Evolutionary conservation across 129 eudicot species (phyloP).

Genomic region (Helianthus annuus): HanXRQr2.0-SUNRISE NC_035444.2:41873157-41873656

Average conservation of each 20-base stretch:
- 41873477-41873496: no score
- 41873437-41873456: conserved; percentile 45
- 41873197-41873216: neutral
- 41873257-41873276: neutral
- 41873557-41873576: no score
- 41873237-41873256: no score
- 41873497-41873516: no score
- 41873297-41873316: conserved; percentile 5
- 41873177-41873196: conserved; percentile 76
- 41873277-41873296: neutral
- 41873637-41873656: no score
- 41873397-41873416: conserved; percentile 28
- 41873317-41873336: conserved; percentile 70
- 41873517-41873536: no score
- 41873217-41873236: neutral
- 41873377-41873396: conserved; percentile 34
- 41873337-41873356: conserved; percentile 62
- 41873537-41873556: no score
- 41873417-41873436: conserved; percentile 38
- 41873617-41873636: no score
- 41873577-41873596: no score
- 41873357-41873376: conserved; percentile 40
- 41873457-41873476: conserved; percentile 4
- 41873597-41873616: no score
- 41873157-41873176: conserved; percentile 71